phyloP scores from a whole-genome alignment of 306 rosid species.

The Vigna reflexopilosa region DNA sequence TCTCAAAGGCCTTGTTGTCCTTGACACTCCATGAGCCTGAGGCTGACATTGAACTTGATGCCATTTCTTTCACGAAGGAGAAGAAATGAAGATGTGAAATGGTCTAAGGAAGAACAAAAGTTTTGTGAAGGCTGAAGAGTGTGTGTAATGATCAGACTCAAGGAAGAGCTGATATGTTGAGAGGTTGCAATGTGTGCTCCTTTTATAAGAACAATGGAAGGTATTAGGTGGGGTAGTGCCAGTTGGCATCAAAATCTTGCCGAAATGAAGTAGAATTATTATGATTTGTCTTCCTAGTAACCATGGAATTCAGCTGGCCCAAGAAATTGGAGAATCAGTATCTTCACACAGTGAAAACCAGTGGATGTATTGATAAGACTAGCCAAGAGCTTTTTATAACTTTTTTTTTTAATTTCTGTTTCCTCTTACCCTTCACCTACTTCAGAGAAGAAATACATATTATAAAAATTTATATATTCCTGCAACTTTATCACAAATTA shows the following conservation, averaged over 20 bases:
- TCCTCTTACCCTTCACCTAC: background rate
- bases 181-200: conserved; percentile 56
- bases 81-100: background rate
- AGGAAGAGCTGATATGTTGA: conserved; percentile 50
- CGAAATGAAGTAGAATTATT: conserved; percentile 56
- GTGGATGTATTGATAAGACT: conserved; percentile 26
- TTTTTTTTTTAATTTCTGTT: too few species aligned
- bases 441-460: background rate
- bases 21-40: conserved; percentile 84
- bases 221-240: conserved; percentile 57
- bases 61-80: conserved; percentile 49
- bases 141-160: conserved; percentile 36
- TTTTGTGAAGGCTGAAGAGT: conserved; percentile 25
- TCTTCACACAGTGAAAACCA: conserved; percentile 45
- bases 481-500: background rate
- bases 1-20: conserved; percentile 93
- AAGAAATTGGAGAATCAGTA: conserved; percentile 63
- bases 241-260: conserved; percentile 67
- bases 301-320: conserved; percentile 61
- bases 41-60: conserved; percentile 81
- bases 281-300: conserved; percentile 69
- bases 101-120: background rate
- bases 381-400: background rate
- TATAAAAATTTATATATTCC: too few species aligned
- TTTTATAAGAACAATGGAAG: conserved; percentile 65